These are phyloP conservation scores for Batkoa obscura DNA, from an alignment of 371 early-diverging fungal species.

Conservation along the genomic window DNA sequence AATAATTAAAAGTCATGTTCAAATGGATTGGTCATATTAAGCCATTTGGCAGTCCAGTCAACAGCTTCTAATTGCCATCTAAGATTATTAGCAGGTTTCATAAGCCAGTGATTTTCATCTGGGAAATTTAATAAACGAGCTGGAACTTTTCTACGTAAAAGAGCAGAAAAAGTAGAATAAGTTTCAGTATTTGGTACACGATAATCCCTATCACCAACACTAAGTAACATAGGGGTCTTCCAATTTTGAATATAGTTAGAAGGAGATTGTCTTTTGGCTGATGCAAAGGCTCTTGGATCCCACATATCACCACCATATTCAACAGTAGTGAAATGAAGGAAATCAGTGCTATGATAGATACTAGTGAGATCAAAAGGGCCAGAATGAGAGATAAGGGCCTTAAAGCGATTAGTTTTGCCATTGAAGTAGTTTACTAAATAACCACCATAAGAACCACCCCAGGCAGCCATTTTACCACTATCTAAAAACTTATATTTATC, in stretches of 20 bases:
- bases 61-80: slow-evolving; percentile 58
- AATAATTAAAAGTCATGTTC: background rate
- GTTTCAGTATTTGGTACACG: slow-evolving; percentile 48
- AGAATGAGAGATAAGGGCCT: slow-evolving; percentile 60
- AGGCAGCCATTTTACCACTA: slow-evolving; percentile 30
- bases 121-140: slow-evolving; percentile 62
- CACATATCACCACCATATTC: slow-evolving; percentile 42
- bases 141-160: slow-evolving; percentile 49
- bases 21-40: slow-evolving; percentile 9
- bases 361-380: slow-evolving; percentile 48
- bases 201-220: slow-evolving; percentile 47
- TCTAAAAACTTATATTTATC: slow-evolving; percentile 36
- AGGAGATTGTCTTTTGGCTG: slow-evolving; percentile 39
- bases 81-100: slow-evolving; percentile 28
- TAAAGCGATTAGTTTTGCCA: slow-evolving; percentile 44
- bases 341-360: slow-evolving; percentile 54
- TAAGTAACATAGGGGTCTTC: slow-evolving; percentile 62
- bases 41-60: slow-evolving; percentile 37
- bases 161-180: slow-evolving; percentile 52
- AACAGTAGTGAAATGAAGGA: slow-evolving; percentile 59
- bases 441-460: slow-evolving; percentile 71
- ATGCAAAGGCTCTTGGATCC: slow-evolving; percentile 19
- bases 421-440: slow-evolving; percentile 59
- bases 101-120: slow-evolving; percentile 54
- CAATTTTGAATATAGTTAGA: slow-evolving; percentile 45